Evolutionary conservation across 148 eudicot genomes (phyloP), one percentile per base, ranked within the genome.

Genomic region (Cornus suecica): DNA sequence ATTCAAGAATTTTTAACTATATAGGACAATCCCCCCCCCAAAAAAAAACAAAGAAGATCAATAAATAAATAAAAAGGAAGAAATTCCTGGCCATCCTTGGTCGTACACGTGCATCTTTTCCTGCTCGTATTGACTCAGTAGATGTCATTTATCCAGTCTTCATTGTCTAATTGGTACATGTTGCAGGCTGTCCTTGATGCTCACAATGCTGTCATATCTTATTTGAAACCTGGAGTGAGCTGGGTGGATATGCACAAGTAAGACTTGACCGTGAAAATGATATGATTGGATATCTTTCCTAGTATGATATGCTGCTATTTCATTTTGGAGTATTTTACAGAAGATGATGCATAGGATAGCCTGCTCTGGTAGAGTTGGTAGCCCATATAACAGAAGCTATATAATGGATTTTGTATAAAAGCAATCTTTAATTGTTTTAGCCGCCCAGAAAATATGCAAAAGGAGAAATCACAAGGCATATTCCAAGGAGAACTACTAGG

Each of bases 181-280:
- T 81, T 90, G 77, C 85, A 95, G 99, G 97, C 97, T 83, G 99
- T 92, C 68, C 93, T 95, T 71, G 87, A 81, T 85, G 99, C 99
- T 77, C 99, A 95, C 66, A 74, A 95, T 84, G 91, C 90, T 76
- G 99, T 92, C 81, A 89, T 92, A 79, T 86, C 91, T 79, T 84
- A 87, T 54, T 89, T 95, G 90, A 88, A 83, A 82, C 99, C 99
- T 80, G 97, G 99, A 82, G 92, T 91, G 68, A 84, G 83, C 88
- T 92, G 97, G 99, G 90, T 95, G 66, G 86, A 95, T 80, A 95
- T 94, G 99, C 99, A 95, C 87, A 86, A 80, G 98, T 94, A 88
- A 82, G 94, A 80, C 54, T 30, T 54, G 4, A 11, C 45, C n/a
- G 27, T 66, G 51, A 16, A 68, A 77, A 61, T 51, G 18, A 30